phyloP scores from a whole-genome alignment of 208 protist genomes.

The Trypanosoma boissoni region DNA sequence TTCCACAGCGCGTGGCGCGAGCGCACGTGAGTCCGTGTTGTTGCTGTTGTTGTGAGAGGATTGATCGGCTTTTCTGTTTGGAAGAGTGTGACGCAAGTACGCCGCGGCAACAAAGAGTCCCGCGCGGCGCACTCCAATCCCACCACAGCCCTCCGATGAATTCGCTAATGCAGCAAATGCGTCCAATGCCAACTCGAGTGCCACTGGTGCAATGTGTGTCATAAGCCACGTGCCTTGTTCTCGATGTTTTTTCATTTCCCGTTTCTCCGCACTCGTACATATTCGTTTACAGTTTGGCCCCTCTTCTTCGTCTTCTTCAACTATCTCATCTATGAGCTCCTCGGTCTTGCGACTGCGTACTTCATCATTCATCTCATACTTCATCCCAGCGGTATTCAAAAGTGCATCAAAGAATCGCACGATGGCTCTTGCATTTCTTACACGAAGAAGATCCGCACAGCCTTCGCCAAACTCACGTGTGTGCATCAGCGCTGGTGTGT shows the following conservation, averaged over 20 bases:
- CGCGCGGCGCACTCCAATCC: not conserved
- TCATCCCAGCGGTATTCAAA: constrained; percentile 9
- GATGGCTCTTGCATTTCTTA: constrained; percentile 2
- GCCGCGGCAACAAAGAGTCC: not conserved
- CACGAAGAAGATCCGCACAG: constrained; percentile 13
- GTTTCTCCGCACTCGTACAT: too few relatives aligned
- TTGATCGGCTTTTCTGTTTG: not conserved
- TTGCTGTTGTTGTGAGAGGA: not conserved
- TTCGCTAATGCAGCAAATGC: not conserved
- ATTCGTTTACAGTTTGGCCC: too few relatives aligned
- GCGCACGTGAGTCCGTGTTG: too few relatives aligned
- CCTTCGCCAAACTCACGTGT: constrained; percentile 18
- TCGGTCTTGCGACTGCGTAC: not conserved
- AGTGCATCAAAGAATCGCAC: constrained; percentile 25
- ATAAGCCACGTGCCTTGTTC: not conserved
- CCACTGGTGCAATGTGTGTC: not conserved
- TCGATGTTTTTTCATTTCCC: not conserved
- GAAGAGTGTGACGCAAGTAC: not conserved
- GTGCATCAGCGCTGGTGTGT: constrained; percentile 11
- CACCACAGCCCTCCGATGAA: not conserved
- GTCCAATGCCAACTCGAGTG: not conserved
- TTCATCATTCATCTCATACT: not conserved
- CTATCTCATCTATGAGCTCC: not conserved
- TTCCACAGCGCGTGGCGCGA: too few relatives aligned
- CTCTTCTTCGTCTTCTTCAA: not conserved